A percentile compares a stretch with the other conserved stretches of the same genome.
These are phyloP conservation scores for Trichocomaceae sp. DNA, from an alignment of 2,329 filamentous ascomycete genomes.

Conservation along the genomic window DNA sequence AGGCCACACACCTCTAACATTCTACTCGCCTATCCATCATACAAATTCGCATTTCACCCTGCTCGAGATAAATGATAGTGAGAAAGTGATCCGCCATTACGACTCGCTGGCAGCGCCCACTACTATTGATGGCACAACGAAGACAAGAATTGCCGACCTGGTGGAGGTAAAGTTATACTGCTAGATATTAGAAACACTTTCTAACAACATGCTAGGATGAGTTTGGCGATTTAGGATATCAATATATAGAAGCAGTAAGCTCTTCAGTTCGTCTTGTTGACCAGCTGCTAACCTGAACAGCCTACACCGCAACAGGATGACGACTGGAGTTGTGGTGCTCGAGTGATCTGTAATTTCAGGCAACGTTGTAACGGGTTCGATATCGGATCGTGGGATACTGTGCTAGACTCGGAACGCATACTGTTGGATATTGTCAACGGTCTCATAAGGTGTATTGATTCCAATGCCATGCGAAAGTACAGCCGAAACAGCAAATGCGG, in stretches of 20 bases:
- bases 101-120: conserved; percentile 17
- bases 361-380: neutral
- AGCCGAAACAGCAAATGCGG: too few relatives aligned
- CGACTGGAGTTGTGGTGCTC: neutral
- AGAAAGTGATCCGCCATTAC: conserved; percentile 21
- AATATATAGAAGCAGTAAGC: neutral
- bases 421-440: too few relatives aligned
- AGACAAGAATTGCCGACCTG: neutral
- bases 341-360: neutral
- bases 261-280: neutral
- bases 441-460: too few relatives aligned
- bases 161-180: neutral
- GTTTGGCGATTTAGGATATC: neutral
- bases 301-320: neutral
- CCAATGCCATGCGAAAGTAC: too few relatives aligned
- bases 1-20: neutral
- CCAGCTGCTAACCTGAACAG: neutral
- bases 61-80: conserved; percentile 22
- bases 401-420: neutral
- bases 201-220: neutral
- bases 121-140: conserved; percentile 13
- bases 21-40: conserved; percentile 11
- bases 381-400: neutral
- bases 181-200: too few relatives aligned
- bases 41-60: conserved; percentile 20